A percentile compares a stretch with the other conserved stretches of the same genome.
These are phyloP conservation scores for Boletus tomentosulus DNA, from an alignment of 768 basidiomycete genomes.

Conservation along the genomic window DNA sequence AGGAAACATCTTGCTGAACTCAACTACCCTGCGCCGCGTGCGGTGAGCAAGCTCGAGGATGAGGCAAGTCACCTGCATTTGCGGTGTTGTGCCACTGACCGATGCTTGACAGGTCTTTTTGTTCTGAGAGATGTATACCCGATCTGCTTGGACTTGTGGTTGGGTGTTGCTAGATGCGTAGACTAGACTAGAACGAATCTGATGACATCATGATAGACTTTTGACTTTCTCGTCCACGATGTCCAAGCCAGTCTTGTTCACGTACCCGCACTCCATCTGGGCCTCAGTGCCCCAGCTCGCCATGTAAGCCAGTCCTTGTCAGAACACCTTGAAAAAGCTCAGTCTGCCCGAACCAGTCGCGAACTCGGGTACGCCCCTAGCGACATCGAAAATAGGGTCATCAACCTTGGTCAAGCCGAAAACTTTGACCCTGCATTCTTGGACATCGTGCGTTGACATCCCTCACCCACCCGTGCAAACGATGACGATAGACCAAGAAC, in stretches of 20 bases:
- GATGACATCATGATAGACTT: not conserved
- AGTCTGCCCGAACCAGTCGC: slow-evolving; percentile 22
- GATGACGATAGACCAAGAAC: slow-evolving; percentile 32
- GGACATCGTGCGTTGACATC: slow-evolving; percentile 29
- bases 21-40: slow-evolving; percentile 80
- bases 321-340: too few relatives aligned
- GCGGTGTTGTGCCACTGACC: not conserved
- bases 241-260: slow-evolving; percentile 32
- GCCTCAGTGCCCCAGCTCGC: slow-evolving; percentile 40
- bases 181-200: slow-evolving; percentile 2
- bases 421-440: slow-evolving; percentile 48
- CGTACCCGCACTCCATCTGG: slow-evolving; percentile 38
- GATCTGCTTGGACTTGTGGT: too few relatives aligned
- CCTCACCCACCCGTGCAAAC: not conserved
- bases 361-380: slow-evolving; percentile 41
- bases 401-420: slow-evolving; percentile 44
- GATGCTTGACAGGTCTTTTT: slow-evolving; percentile 34
- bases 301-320: slow-evolving; percentile 27
- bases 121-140: slow-evolving; percentile 29
- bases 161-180: not conserved
- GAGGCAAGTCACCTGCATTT: slow-evolving; percentile 44
- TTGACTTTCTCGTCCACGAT: not conserved
- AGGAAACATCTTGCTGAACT: slow-evolving; percentile 90
- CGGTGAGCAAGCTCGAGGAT: slow-evolving; percentile 91
- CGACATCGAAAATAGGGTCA: slow-evolving; percentile 32